These are phyloP conservation scores for Pichia sp. DNA, from an alignment of 1,139 yeast species.

Conservation along the genomic window DNA sequence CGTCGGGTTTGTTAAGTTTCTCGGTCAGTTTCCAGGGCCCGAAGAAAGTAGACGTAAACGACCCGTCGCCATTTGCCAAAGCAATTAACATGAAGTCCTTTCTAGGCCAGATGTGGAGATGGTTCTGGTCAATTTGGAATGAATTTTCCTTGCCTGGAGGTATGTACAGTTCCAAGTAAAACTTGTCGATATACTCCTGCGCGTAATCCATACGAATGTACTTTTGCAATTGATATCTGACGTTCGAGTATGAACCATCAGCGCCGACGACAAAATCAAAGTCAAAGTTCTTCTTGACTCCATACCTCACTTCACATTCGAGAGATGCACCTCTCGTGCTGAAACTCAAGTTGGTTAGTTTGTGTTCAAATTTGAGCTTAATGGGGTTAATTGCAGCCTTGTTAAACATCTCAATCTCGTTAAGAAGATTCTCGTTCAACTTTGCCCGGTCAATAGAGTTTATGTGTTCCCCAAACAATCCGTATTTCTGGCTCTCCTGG, in stretches of 20 bases:
- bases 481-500: conserved; percentile 70
- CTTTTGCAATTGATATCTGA: conserved; percentile 67
- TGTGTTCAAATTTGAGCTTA: conserved; percentile 52
- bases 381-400: conserved; percentile 37
- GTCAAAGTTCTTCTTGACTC: conserved; percentile 6
- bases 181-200: conserved; percentile 81
- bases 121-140: conserved; percentile 64
- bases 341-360: conserved; percentile 36
- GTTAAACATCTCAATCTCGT: conserved; percentile 49
- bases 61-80: conserved; percentile 76
- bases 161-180: conserved; percentile 74
- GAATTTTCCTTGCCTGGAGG: conserved; percentile 47
- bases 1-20: conserved; percentile 41
- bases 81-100: conserved; percentile 85
- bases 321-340: conserved; percentile 11
- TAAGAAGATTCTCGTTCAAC: conserved; percentile 60
- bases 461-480: conserved; percentile 79
- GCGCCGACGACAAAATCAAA: conserved; percentile 69
- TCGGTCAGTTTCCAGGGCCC: conserved; percentile 76
- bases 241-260: conserved; percentile 81
- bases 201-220: conserved; percentile 62
- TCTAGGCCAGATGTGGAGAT: conserved; percentile 93
- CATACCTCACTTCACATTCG: conserved; percentile 7
- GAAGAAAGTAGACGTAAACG: conserved; percentile 86
- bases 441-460: conserved; percentile 78